phyloP scores from a whole-genome alignment of 805 yeast species.

The Naumovozyma castellii region DNA sequence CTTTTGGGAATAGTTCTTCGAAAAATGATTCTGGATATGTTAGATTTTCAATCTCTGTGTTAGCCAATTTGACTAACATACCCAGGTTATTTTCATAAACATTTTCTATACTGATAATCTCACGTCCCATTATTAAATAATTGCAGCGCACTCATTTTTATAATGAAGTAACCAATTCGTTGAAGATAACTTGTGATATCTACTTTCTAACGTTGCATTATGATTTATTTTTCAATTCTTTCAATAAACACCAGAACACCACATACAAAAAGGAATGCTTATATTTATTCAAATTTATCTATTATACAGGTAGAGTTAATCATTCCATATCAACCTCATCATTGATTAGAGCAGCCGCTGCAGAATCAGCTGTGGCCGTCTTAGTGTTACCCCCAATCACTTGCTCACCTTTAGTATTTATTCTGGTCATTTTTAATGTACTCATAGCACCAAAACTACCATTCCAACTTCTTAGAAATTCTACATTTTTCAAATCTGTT shows the following conservation, averaged over 20 bases:
- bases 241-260: too few relatives aligned
- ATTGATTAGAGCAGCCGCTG: background rate
- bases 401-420: slow-evolving; percentile 20
- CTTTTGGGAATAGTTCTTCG: slow-evolving; percentile 15
- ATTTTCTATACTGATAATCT: slow-evolving; percentile 15
- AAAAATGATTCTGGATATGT: slow-evolving; percentile 17
- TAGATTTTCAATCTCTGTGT: slow-evolving; percentile 2
- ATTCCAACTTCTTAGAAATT: slow-evolving; percentile 61
- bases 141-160: too few relatives aligned
- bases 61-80: slow-evolving; percentile 13
- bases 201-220: background rate
- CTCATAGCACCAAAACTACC: slow-evolving; percentile 73
- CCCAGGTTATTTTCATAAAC: slow-evolving; percentile 25
- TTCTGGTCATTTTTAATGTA: slow-evolving; percentile 42
- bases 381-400: slow-evolving; percentile 14
- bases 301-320: slow-evolving; percentile 1
- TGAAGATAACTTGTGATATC: too few relatives aligned
- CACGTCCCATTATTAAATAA: slow-evolving; percentile 13
- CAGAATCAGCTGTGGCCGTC: background rate
- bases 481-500: slow-evolving; percentile 48
- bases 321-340: slow-evolving; percentile 19
- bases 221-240: background rate
- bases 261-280: too few relatives aligned
- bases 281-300: too few relatives aligned
- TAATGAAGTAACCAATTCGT: too few relatives aligned